Evolutionary conservation across 1,139 yeast genomes (phyloP).

Genomic region (Geotrichum histeridarum): DNA sequence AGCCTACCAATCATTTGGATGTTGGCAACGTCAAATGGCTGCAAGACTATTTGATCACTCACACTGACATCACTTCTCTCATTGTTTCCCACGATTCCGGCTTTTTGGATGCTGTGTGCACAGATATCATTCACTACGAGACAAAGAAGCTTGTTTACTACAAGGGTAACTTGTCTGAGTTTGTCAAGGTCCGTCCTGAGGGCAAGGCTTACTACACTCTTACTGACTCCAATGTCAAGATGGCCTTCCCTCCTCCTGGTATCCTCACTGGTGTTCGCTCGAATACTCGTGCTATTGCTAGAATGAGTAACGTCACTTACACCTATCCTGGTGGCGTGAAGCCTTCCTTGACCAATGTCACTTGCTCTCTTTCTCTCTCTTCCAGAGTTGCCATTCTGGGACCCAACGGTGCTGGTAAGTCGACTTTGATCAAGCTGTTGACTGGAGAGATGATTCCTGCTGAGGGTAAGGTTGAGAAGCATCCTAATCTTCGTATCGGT

Average conservation of each 20-base stretch:
- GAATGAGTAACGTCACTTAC: slow-evolving; percentile 80
- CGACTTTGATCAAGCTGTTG: slow-evolving; percentile 84
- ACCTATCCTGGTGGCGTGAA: slow-evolving; percentile 83
- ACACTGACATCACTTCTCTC: slow-evolving; percentile 86
- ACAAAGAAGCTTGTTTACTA: slow-evolving; percentile 90
- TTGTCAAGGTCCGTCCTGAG: slow-evolving; percentile 89
- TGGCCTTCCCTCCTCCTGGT: slow-evolving; percentile 99
- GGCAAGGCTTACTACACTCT: slow-evolving; percentile 96
- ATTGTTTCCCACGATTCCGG: slow-evolving; percentile 98
- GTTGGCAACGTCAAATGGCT: slow-evolving; percentile 92
- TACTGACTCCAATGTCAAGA: slow-evolving; percentile 86
- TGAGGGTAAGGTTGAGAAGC: slow-evolving; percentile 89
- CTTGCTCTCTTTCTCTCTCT: slow-evolving; percentile 83
- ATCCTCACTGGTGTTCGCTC: slow-evolving; percentile 93
- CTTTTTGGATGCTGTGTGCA: slow-evolving; percentile 90
- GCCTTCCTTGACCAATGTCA: slow-evolving; percentile 74
- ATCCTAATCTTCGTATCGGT: slow-evolving; percentile 95
- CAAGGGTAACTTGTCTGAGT: slow-evolving; percentile 91
- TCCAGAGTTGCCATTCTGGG: slow-evolving; percentile 96
- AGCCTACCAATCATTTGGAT: slow-evolving; percentile 84
- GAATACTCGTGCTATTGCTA: slow-evolving; percentile 89
- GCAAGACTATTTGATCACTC: slow-evolving; percentile 69
- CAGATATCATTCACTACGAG: slow-evolving; percentile 95
- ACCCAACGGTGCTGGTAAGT: slow-evolving; percentile 98
- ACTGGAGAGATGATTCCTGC: slow-evolving; percentile 89